Evolutionary conservation across 2,329 filamentous ascomycete species (phyloP).

Genomic region (Gyromitra esculenta): DNA sequence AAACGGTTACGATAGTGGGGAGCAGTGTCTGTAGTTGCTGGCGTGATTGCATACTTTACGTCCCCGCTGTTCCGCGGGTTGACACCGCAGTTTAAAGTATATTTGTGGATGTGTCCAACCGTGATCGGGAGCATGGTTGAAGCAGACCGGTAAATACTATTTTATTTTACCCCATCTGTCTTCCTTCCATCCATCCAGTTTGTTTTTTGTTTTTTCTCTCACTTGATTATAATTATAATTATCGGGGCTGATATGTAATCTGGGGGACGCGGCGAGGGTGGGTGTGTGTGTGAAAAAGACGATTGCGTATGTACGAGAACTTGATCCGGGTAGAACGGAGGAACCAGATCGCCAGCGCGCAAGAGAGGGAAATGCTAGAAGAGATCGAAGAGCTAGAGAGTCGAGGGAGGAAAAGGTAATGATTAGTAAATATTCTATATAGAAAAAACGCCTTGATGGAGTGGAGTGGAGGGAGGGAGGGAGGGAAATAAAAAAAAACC

Average conservation of each 20-base stretch:
- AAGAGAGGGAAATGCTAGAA: constrained; percentile 39
- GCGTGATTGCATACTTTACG: constrained; percentile 40
- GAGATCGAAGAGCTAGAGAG: constrained; percentile 50
- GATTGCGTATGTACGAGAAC: constrained; percentile 50
- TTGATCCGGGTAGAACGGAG: constrained; percentile 44
- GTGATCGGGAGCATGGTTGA: constrained; percentile 53
- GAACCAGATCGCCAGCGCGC: constrained; percentile 34
- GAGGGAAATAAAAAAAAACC: too few relatives aligned
- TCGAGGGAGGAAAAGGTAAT: constrained; percentile 8
- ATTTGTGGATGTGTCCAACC: constrained; percentile 55
- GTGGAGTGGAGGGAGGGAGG: neutral
- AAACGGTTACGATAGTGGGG: constrained; percentile 46
- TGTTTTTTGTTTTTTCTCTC: neutral
- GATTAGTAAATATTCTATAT: neutral
- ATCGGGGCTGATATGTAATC: too few relatives aligned
- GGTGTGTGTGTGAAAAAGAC: constrained; percentile 20
- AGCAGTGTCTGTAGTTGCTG: constrained; percentile 42
- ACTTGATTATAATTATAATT: too few relatives aligned
- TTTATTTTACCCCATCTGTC: too few relatives aligned
- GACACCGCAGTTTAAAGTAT: constrained; percentile 54
- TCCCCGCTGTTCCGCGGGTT: constrained; percentile 52
- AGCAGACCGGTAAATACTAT: constrained; percentile 47
- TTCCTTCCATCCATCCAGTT: neutral
- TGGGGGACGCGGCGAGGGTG: neutral
- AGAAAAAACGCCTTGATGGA: neutral